These are phyloP conservation scores for Beauveria scarabaeidicola DNA, from an alignment of 2,329 filamentous ascomycete species.

Conservation along the genomic window DNA sequence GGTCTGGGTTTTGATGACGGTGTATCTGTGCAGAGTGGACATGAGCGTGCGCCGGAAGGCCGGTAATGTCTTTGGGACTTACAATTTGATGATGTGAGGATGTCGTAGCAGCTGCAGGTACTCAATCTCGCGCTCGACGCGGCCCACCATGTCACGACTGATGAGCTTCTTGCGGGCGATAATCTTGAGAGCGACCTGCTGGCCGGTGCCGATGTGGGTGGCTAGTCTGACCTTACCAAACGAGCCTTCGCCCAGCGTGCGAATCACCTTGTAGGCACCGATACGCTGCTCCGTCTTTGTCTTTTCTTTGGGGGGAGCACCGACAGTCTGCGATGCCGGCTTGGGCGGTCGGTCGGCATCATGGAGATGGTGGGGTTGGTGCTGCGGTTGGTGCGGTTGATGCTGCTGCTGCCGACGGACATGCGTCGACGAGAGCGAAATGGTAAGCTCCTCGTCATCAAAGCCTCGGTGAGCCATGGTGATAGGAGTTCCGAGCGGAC, in stretches of 20 bases:
- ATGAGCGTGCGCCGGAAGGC: not conserved
- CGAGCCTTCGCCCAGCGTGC: conserved; percentile 88
- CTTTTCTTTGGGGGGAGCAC: conserved; percentile 30
- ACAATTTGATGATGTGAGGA: conserved; percentile 98
- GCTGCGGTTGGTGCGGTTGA: no score
- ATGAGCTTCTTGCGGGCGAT: conserved; percentile 94
- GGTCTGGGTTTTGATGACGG: conserved; percentile 85
- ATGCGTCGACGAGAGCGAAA: conserved; percentile 60
- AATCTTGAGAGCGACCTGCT: conserved; percentile 96
- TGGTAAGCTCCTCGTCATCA: conserved; percentile 76
- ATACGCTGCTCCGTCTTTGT: conserved; percentile 71
- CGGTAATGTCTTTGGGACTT: conserved; percentile 22
- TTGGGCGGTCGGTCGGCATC: conserved; percentile 17
- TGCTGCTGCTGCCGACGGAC: conserved; percentile 42
- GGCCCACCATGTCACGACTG: conserved; percentile 93
- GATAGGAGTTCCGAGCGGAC: conserved; percentile 5
- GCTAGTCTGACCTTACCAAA: conserved; percentile 99
- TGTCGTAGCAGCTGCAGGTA: conserved; percentile 93
- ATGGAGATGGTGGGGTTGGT: conserved; percentile 14
- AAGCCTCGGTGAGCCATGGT: conserved; percentile 49
- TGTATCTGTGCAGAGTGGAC: conserved; percentile 52
- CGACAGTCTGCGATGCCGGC: conserved; percentile 20
- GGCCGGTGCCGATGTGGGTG: conserved; percentile 81
- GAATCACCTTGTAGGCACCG: conserved; percentile 83
- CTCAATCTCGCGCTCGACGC: conserved; percentile 96